These are phyloP conservation scores for Colletotrichum sp. DNA, from an alignment of 2,329 filamentous ascomycete genomes.

Conservation along the genomic window DNA sequence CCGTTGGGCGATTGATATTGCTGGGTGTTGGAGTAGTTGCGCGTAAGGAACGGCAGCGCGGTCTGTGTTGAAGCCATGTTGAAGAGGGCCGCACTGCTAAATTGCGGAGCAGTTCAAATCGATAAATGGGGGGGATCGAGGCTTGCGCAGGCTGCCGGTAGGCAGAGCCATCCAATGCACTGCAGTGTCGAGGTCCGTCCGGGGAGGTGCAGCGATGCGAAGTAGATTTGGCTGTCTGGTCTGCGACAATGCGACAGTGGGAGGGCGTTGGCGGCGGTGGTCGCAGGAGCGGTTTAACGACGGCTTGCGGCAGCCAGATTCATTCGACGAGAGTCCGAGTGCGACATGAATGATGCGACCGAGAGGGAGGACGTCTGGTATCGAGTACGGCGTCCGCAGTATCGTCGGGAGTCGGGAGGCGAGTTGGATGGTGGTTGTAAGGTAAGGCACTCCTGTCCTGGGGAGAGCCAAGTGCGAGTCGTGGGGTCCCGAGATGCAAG, in stretches of 20 bases:
- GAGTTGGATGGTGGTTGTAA: neutral
- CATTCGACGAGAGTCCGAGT: neutral
- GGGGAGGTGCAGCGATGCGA: slow-evolving; percentile 11
- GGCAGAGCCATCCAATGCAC: slow-evolving; percentile 14
- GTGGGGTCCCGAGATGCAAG: neutral
- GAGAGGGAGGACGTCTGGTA: slow-evolving; percentile 1
- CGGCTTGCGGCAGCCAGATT: slow-evolving; percentile 2
- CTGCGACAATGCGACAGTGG: slow-evolving; percentile 7
- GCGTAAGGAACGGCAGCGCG: slow-evolving; percentile 46
- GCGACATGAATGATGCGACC: slow-evolving; percentile 10
- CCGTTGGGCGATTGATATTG: slow-evolving; percentile 32
- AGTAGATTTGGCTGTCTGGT: slow-evolving; percentile 9
- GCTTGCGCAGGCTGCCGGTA: slow-evolving; percentile 16
- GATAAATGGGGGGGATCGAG: neutral
- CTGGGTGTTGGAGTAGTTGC: slow-evolving; percentile 40
- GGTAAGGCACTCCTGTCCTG: neutral
- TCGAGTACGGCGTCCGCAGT: neutral
- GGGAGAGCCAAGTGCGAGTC: slow-evolving; percentile 1
- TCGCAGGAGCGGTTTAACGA: neutral
- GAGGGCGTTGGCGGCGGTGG: neutral
- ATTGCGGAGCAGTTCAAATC: slow-evolving; percentile 15
- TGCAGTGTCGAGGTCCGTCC: slow-evolving; percentile 16
- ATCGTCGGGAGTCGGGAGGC: neutral
- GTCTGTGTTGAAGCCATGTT: slow-evolving; percentile 46
- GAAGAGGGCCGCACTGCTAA: neutral